phyloP scores from a whole-genome alignment of 495 filamentous ascomycete genomes.

The Hypoxylon subgilvum region DNA sequence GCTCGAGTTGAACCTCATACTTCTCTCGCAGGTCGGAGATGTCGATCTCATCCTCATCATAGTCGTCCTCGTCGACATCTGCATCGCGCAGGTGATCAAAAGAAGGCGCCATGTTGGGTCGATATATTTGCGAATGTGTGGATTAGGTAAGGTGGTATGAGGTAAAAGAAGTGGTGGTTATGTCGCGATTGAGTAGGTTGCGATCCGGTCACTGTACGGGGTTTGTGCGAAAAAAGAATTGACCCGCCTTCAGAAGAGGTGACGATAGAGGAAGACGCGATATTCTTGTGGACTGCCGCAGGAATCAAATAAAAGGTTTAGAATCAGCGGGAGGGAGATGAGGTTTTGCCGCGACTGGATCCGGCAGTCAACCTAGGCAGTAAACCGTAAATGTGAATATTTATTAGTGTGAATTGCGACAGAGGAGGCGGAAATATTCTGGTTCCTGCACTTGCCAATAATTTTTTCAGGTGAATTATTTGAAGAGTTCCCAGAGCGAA shows the following conservation, averaged over 20 bases:
- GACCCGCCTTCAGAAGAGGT: constrained; percentile 40
- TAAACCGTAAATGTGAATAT: too few species aligned
- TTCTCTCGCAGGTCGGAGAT: constrained; percentile 91
- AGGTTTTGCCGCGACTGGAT: not conserved
- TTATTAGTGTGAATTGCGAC: too few species aligned
- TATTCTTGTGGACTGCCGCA: not conserved
- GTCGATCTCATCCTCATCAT: constrained; percentile 91
- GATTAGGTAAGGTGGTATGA: not conserved
- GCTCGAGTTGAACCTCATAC: constrained; percentile 92
- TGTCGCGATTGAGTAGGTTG: too few species aligned
- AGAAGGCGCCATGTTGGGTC: constrained; percentile 63
- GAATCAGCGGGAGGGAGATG: not conserved
- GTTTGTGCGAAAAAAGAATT: constrained; percentile 39
- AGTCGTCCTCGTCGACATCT: constrained; percentile 84
- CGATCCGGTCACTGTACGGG: too few species aligned
- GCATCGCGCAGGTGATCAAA: constrained; percentile 65
- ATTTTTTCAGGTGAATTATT: constrained; percentile 30
- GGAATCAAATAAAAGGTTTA: not conserved
- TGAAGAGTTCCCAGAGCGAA: constrained; percentile 23
- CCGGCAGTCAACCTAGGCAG: not conserved
- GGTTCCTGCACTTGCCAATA: too few species aligned
- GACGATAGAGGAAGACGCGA: constrained; percentile 11
- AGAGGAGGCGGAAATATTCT: too few species aligned
- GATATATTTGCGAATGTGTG: constrained; percentile 1
- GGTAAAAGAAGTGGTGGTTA: too few species aligned